A percentile compares a stretch with the other conserved stretches of the same genome.
These are phyloP conservation scores for Suhomyces bolitotheri DNA, from an alignment of 1,139 yeast genomes.

Conservation along the genomic window DNA sequence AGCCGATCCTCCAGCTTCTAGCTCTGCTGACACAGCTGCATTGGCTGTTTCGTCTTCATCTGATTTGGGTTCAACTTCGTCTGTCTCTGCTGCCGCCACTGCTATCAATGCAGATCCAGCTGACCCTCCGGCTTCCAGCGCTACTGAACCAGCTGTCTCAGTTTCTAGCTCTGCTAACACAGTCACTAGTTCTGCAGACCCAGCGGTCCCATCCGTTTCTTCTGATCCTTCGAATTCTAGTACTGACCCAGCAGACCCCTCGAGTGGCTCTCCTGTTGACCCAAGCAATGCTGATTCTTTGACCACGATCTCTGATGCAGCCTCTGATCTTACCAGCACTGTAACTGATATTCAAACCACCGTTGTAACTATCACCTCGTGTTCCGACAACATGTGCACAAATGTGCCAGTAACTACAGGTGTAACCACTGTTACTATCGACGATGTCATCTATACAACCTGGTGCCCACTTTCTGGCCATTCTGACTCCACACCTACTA, in stretches of 20 bases:
- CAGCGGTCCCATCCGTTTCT: conserved; percentile 9
- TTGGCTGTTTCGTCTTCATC: conserved; percentile 3
- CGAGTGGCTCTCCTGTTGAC: not conserved
- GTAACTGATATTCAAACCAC: conserved; percentile 19
- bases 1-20: conserved; percentile 8
- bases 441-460: conserved; percentile 16
- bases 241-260: conserved; percentile 8
- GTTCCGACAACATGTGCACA: conserved; percentile 38
- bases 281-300: not conserved
- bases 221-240: conserved; percentile 12
- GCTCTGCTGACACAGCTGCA: conserved; percentile 3
- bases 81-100: conserved; percentile 12
- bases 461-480: conserved; percentile 16
- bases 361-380: conserved; percentile 45
- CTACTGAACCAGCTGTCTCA: conserved; percentile 4
- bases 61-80: conserved; percentile 5
- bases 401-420: conserved; percentile 41
- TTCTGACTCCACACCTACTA: conserved; percentile 1
- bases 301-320: not conserved
- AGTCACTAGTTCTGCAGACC: conserved; percentile 4
- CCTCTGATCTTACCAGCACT: conserved; percentile 4
- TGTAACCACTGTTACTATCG: conserved; percentile 38
- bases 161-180: conserved; percentile 3
- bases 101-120: conserved; percentile 11
- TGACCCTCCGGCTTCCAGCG: conserved; percentile 7